Percentiles rank a stretch among this genome's conserved stretches.
phyloP scores from a whole-genome alignment of 1,284 basidiomycete genomes.

The Tylopilus sp. region DNA sequence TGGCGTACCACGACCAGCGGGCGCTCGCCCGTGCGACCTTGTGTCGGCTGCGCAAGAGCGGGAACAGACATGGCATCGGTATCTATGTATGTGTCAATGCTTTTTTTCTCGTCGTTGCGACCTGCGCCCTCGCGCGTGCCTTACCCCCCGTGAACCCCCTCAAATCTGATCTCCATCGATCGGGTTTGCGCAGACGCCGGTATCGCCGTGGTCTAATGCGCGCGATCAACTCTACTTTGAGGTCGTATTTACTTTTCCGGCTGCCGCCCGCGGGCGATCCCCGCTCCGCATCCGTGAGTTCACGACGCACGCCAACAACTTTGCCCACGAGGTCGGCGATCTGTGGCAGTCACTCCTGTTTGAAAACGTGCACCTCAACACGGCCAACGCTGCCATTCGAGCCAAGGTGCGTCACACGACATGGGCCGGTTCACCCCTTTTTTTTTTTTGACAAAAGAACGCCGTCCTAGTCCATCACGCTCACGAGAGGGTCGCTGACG shows the following conservation, averaged over 20 bases:
- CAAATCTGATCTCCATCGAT: not conserved
- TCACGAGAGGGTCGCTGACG: slow-evolving; percentile 27
- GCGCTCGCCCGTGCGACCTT: slow-evolving; percentile 33
- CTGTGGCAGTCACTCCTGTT: slow-evolving; percentile 33
- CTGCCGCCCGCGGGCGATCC: slow-evolving; percentile 1
- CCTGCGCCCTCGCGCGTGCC: not conserved
- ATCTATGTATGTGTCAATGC: slow-evolving; percentile 38
- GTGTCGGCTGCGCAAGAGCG: slow-evolving; percentile 30
- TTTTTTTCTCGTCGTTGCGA: not conserved
- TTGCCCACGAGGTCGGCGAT: slow-evolving; percentile 27
- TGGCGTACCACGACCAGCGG: slow-evolving; percentile 28
- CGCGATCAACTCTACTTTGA: slow-evolving; percentile 27
- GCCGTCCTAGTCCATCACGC: slow-evolving; percentile 31
- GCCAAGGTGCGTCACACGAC: slow-evolving; percentile 28
- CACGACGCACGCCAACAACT: slow-evolving; percentile 31
- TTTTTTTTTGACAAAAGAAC: no score
- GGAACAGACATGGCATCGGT: slow-evolving; percentile 37
- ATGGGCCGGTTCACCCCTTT: not conserved
- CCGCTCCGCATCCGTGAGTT: slow-evolving; percentile 31
- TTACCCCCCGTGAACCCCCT: no score
- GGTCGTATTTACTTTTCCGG: slow-evolving; percentile 35
- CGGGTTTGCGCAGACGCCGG: slow-evolving; percentile 17
- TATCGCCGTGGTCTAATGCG: not conserved
- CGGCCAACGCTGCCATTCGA: slow-evolving; percentile 28
- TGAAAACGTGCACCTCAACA: slow-evolving; percentile 24